Base-by-base conservation (phyloP, 306 rosid genomes). In the Cajanus cajan region DNA sequence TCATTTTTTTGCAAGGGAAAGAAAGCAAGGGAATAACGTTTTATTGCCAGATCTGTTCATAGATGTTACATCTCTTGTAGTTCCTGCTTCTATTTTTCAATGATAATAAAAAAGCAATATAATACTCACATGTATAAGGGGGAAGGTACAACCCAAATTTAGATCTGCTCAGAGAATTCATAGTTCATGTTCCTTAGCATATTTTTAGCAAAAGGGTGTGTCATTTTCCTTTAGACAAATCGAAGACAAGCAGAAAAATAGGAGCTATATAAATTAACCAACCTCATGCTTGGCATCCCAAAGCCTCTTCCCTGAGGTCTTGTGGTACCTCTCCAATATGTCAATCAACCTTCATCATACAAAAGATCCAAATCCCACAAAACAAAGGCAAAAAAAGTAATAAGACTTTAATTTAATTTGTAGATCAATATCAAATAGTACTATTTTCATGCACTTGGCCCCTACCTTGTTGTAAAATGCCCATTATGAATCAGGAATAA, bases 281-380 rank as follows among this genome's bases (percentile, higher is more conserved):
- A 90, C 97, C 94, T 93, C 94, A 88, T 90, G 97, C 82, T 93
- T 93, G 11, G 91, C 87, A 80, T 89, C 94, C 97, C 97, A 93
- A 54, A 93, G 79, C 85, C 55, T 90, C 77, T 82, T 63, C 77
- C 87, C 88, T 51, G 94, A 83, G 19, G 82, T 74, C 77, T 68
- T 83, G 72, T 90, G 96, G 80, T 93, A 93, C 47, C 84, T 82
- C 8, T 89, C 96, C 82, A 89, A 78, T 68, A 93, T 76, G 3
- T 84, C 67, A 73, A 86, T n/a, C 89, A 93, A 63, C 77, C 96
- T 93, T 83, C 74, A 80, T 57, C 79, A 78, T 52, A 16, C n/a
- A 33, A 22, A 12, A 75, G 28, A 57, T 33, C 57, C 36, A 70
- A 66, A 66, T 14, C 28, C 52, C 24, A 67, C 15, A 63, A 19